Conservation (phyloP, 306 rosid species). For the Trifolium subterraneum region DNA sequence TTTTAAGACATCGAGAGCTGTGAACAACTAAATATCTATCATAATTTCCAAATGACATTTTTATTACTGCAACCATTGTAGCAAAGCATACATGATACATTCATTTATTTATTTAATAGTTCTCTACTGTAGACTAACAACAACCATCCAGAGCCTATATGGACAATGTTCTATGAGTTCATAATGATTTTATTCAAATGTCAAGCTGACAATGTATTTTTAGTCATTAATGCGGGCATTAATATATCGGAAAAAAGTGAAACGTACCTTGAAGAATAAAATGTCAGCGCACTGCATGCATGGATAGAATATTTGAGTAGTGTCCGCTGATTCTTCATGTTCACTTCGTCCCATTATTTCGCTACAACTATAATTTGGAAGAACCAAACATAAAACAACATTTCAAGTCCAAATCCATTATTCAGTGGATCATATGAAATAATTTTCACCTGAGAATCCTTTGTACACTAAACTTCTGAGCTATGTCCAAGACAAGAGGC, state of each 20-base stretch:
- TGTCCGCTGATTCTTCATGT: neutral
- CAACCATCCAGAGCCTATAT: neutral
- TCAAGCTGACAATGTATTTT: neutral
- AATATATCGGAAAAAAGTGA: neutral
- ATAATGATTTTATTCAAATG: neutral
- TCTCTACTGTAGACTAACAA: neutral
- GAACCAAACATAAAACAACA: neutral
- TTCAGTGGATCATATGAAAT: neutral
- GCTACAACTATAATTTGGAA: neutral
- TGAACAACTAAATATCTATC: neutral
- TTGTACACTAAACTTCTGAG: neutral
- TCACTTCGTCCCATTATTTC: neutral
- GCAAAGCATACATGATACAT: too few relatives aligned
- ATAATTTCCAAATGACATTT: too few relatives aligned
- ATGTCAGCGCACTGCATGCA: neutral
- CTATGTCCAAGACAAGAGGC: neutral
- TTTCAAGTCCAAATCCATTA: neutral
- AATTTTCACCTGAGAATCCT: neutral
- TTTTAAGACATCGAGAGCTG: neutral
- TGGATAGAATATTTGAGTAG: neutral
- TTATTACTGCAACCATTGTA: too few relatives aligned
- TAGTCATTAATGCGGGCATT: neutral
- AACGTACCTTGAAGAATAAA: neutral
- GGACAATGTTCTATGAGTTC: neutral
- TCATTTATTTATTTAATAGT: neutral